A percentile compares a stretch with the other conserved stretches of the same genome.
Conservation (phyloP, 2,329 filamentous ascomycete genomes). For the Myriangium duriaei region DNA sequence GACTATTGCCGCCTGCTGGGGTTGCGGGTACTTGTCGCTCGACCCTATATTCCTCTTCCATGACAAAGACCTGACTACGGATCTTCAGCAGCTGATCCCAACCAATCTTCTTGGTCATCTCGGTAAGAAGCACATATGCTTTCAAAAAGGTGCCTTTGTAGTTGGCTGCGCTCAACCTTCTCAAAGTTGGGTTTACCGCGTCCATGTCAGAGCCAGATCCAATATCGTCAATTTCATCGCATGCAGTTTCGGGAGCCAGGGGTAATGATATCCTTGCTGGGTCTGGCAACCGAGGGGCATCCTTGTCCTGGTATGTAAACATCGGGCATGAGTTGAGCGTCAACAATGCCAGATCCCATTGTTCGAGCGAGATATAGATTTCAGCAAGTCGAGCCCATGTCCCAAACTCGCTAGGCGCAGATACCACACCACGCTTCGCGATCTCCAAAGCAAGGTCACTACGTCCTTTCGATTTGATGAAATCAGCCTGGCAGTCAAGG, state of each 20-base stretch:
- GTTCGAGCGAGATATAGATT: constrained; percentile 85
- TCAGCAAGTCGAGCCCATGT: constrained; percentile 92
- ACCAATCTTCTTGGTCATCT: constrained; percentile 91
- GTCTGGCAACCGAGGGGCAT: constrained; percentile 87
- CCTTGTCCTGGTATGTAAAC: constrained; percentile 99
- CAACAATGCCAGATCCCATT: constrained; percentile 90
- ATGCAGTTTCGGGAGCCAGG: constrained; percentile 72
- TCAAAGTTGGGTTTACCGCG: constrained; percentile 72
- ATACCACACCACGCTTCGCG: constrained; percentile 86
- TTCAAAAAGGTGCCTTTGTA: constrained; percentile 95
- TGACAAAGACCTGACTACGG: constrained; percentile 93
- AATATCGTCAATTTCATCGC: constrained; percentile 94
- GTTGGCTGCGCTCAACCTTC: constrained; percentile 72
- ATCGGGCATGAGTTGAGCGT: constrained; percentile 98
- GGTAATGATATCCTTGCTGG: constrained; percentile 79
- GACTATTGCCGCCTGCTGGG: constrained; percentile 37
- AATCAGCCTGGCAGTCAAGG: constrained; percentile 86
- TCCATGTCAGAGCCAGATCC: constrained; percentile 65
- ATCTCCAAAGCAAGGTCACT: constrained; percentile 81
- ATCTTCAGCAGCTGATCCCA: constrained; percentile 96
- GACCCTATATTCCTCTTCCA: constrained; percentile 95
- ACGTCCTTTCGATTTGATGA: constrained; percentile 78
- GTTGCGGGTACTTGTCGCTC: constrained; percentile 58
- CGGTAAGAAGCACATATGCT: constrained; percentile 85
- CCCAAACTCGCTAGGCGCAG: constrained; percentile 90